Percentiles rank a stretch among this genome's conserved stretches.
Conservation (phyloP, 345 rosid genomes). For the Salix purpurea region DNA sequence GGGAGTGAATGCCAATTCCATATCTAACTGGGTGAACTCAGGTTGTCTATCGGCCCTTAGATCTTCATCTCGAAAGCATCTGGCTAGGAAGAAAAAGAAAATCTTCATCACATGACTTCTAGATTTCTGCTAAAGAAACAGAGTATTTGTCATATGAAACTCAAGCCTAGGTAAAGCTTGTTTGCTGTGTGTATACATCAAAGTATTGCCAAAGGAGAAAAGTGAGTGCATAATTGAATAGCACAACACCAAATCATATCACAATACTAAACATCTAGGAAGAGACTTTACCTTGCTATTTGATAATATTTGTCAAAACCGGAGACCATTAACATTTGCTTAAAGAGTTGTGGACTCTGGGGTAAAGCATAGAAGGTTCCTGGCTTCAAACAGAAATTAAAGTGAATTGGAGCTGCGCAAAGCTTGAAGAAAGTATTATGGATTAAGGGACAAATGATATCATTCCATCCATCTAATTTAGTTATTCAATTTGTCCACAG, state of each 20-base stretch:
- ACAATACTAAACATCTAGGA: conserved; percentile 1
- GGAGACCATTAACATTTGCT: conserved; percentile 97
- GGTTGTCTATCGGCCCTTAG: conserved; percentile 98
- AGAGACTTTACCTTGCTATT: conserved; percentile 70
- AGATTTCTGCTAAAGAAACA: neutral
- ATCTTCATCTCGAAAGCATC: conserved; percentile 99
- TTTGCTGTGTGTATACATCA: neutral
- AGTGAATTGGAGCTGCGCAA: conserved; percentile 34
- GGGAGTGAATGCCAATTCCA: conserved; percentile 90
- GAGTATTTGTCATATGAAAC: neutral
- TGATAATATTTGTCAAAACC: conserved; percentile 95
- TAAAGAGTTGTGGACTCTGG: conserved; percentile 93
- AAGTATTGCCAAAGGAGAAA: neutral
- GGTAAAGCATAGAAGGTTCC: conserved; percentile 98
- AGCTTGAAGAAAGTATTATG: conserved; percentile 22
- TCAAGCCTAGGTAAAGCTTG: neutral
- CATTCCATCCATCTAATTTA: neutral
- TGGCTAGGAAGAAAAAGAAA: conserved; percentile 22
- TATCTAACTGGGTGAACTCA: conserved; percentile 96
- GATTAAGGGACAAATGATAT: neutral
- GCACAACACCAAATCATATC: neutral
- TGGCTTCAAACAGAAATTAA: conserved; percentile 67
- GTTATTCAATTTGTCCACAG: neutral
- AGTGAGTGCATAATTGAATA: neutral
- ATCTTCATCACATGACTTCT: neutral